phyloP scores from a whole-genome alignment of 202 grass and related monocot species.

The Setaria viridis region DNA sequence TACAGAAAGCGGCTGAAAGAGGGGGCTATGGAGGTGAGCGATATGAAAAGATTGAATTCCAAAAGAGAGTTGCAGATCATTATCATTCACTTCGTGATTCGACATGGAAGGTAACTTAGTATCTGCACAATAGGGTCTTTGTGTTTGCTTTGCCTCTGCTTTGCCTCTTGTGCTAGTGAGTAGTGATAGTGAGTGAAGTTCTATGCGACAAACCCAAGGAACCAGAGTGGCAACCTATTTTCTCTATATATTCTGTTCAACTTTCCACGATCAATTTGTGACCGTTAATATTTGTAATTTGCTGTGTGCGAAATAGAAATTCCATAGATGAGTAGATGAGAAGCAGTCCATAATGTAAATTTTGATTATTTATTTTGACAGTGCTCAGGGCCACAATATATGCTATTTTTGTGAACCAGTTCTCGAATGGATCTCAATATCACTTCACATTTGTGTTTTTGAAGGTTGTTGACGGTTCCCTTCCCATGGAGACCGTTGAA shows the following conservation, averaged over 20 bases:
- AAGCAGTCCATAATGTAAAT: not conserved
- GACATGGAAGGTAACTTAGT: conserved; percentile 78
- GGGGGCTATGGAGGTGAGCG: conserved; percentile 85
- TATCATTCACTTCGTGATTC: conserved; percentile 71
- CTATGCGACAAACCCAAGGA: not conserved
- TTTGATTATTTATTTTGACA: not conserved
- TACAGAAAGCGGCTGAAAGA: conserved; percentile 94
- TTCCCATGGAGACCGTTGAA: conserved; percentile 73
- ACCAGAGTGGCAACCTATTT: not conserved
- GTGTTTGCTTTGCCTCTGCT: not conserved
- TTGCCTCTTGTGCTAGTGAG: not conserved
- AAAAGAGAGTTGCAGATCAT: conserved; percentile 77
- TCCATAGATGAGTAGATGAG: not conserved
- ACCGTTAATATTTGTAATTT: not conserved
- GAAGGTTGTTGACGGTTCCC: conserved; percentile 75
- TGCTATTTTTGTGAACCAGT: not conserved
- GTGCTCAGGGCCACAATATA: not conserved
- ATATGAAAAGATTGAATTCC: conserved; percentile 93
- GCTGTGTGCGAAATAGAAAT: not conserved
- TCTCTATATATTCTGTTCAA: not conserved
- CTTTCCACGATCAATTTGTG: not conserved
- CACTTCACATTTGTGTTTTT: conserved; percentile 26
- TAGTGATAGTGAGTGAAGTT: not conserved
- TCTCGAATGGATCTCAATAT: not conserved
- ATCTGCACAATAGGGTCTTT: not conserved